Base-by-base conservation (phyloP, 106 monocot genomes). In the Phalaenopsis aphrodite region DNA sequence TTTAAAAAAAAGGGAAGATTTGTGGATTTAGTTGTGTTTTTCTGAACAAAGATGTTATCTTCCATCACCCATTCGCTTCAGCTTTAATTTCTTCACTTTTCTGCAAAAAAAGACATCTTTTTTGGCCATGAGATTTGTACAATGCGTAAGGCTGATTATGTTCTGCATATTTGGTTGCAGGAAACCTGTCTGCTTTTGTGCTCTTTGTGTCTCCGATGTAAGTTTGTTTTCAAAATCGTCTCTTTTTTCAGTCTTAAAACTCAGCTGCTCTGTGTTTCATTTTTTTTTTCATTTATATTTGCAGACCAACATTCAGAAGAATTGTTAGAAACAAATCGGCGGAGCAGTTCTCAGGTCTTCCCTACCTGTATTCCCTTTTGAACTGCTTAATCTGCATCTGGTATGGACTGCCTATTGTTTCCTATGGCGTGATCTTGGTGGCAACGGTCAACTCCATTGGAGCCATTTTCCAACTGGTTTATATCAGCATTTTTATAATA, bases 131-230 rank as follows among this genome's bases (percentile, higher is more conserved):
- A 30, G 58, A 16, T 61, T 61, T 61, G 58, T 16, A 21, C n/a
- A 36, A 42, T 49, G 14, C 21, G 46, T 77, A 5, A 5, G 14
- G 21, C 12, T 57, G 76, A 19, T 46, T 19, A n/a, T 5, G 3
- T 45, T 67, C 67, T 23, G 19, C 24, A 10, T 9, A 36, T 23
- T 23, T 68, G 21, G 1, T 82, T 92, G 83, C 96, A 98, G 97
- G 97, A 42, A 98, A 98, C 81, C 49, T 98, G 38, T 88, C 90
- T 55, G 97, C 97, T 16, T 82, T 94, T 48, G 94, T 92, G 68
- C 76, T 98, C 64, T 98, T 94, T 73, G 80, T 92, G 48, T 94
- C 97, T 23, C 97, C 97, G 49, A 86, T 98, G 97, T 98, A 66
- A 92, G 92, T 81, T 36, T 61, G 2, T 21, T 15, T 61, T 61